Base-by-base conservation (phyloP, 1,284 basidiomycete genomes). In the Cutaneotrichosporon curvatum region DNA sequence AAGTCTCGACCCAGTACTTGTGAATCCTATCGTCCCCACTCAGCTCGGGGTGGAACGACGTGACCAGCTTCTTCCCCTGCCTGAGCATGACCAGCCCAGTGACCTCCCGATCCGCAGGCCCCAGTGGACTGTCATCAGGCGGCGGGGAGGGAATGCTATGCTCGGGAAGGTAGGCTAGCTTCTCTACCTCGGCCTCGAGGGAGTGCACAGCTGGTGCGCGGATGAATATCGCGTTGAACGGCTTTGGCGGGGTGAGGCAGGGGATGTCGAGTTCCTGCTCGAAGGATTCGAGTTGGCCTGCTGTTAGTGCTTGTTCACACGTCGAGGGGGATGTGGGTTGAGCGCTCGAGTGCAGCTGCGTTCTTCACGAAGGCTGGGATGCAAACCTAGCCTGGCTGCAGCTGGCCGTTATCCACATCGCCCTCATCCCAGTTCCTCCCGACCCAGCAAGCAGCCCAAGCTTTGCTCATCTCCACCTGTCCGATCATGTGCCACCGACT, bases 31-130 rank as follows among this genome's bases (percentile, higher is more conserved):
- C 74, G 66, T 98, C 94, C 32, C 78, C 77, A 15, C 87, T 94
- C 37, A 97, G 75, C 71, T 97, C 94, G 0, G 94, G 94, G 64
- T 97, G 94, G 75, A 97, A 97, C 2, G 83, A 87, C 2, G 91
- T 94, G 23, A 91, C 78, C 43, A 97, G 74, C 63, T 91, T 83
- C 33, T 76, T 76, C 16, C 90, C 90, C 67, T 95, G 88, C 11
- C 83, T 79, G 15, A 95, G 71, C 20, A 91, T 92, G 40, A 97
- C 92, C 50, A 88, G 83, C 57, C 76, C 81, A 45, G 79, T 77
- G 60, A 80, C 82, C 35, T 53, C 68, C 14, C 36, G 39, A 36
- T 65, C 63, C 2, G 67, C 53, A 15, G 52, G 43, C 28, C 70
- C 70, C 18, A 71, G 54, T 1, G 56, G 56, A 4, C 53, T 50